These are phyloP conservation scores for Dalechampia spathulata DNA, from an alignment of 441 rosid species.

Conservation along the genomic window DNA sequence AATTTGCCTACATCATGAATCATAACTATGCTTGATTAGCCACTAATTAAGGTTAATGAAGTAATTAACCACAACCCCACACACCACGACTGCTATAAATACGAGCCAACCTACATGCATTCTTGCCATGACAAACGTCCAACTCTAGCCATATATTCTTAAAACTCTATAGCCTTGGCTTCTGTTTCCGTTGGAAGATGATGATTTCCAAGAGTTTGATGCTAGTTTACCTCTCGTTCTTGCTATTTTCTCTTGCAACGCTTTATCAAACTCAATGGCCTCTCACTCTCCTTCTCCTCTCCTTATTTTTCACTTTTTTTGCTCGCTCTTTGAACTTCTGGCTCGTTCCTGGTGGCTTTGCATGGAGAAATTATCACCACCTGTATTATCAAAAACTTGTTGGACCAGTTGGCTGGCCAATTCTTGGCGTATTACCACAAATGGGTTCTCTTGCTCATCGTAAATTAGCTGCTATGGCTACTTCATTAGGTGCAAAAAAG, in stretches of 20 bases:
- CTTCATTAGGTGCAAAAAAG: conserved; percentile 32
- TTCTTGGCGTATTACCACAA: conserved; percentile 38
- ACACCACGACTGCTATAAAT: conserved; percentile 14
- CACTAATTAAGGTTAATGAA: conserved; percentile 18
- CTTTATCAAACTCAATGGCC: conserved; percentile 16
- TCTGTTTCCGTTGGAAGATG: neutral
- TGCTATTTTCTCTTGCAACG: conserved; percentile 7
- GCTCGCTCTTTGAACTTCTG: conserved; percentile 26
- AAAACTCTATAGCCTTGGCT: conserved; percentile 14
- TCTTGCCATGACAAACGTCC: too few relatives aligned
- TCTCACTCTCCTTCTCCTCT: conserved; percentile 17
- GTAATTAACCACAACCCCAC: too few relatives aligned
- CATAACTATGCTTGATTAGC: conserved; percentile 2
- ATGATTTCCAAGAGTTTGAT: conserved; percentile 10
- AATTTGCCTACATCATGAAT: too few relatives aligned
- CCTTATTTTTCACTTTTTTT: conserved; percentile 14
- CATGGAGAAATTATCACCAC: conserved; percentile 45
- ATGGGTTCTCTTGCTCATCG: conserved; percentile 64
- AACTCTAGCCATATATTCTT: too few relatives aligned
- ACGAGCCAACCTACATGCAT: conserved; percentile 18
- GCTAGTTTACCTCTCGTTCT: conserved; percentile 15
- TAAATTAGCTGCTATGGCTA: conserved; percentile 41
- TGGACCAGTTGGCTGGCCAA: conserved; percentile 52
- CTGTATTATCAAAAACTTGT: conserved; percentile 13
- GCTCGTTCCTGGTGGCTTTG: conserved; percentile 59